Conservation (phyloP, 2,329 filamentous ascomycete genomes). For the Kalaharituber pfeilii region DNA sequence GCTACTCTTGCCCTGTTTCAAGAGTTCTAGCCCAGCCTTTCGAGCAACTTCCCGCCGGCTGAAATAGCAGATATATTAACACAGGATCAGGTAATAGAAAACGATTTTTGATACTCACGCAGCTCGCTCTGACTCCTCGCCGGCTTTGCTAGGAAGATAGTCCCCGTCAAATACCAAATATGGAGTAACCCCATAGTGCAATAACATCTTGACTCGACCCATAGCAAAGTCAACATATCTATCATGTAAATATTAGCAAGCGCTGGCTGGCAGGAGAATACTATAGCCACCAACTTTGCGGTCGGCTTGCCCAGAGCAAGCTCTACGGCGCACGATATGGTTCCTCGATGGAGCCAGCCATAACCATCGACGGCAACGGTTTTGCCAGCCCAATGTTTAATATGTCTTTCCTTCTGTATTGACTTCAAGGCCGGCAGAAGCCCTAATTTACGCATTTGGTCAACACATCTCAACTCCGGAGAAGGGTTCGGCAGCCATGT, state of each 20-base stretch:
- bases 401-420: conserved; percentile 72
- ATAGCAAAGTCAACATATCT: conserved; percentile 85
- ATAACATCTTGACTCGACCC: conserved; percentile 80
- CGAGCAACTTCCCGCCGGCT: conserved; percentile 60
- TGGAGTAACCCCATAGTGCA: conserved; percentile 83
- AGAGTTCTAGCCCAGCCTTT: conserved; percentile 55
- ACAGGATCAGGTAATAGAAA: not conserved
- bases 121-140: conserved; percentile 53
- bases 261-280: not conserved
- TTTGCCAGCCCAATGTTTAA: conserved; percentile 75
- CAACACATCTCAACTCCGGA: not conserved
- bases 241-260: conserved; percentile 1
- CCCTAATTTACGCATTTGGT: conserved; percentile 30
- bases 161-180: conserved; percentile 96
- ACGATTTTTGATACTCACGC: conserved; percentile 5
- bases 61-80: conserved; percentile 24
- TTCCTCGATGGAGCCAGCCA: conserved; percentile 92
- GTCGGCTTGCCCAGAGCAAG: conserved; percentile 78
- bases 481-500: not conserved
- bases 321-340: conserved; percentile 76
- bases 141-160: conserved; percentile 79
- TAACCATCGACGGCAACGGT: conserved; percentile 93
- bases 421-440: conserved; percentile 86
- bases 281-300: conserved; percentile 44
- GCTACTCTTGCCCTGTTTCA: conserved; percentile 61